Conservation (phyloP, 2,329 filamentous ascomycete species). For the Aspergillus sp. region DNA sequence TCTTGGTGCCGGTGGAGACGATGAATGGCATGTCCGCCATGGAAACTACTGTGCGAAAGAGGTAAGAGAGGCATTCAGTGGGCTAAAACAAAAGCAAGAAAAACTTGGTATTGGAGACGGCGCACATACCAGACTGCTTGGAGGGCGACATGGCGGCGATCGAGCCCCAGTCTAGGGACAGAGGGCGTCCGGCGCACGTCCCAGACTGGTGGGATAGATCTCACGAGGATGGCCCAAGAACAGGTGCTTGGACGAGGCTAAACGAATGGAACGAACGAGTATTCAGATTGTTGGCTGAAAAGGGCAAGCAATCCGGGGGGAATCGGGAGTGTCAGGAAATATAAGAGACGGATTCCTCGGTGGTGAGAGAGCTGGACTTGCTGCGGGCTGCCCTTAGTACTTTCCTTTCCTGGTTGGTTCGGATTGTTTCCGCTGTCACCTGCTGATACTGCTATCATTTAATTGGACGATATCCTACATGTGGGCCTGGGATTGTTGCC, state of each 20-base stretch:
- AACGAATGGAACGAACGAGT: neutral
- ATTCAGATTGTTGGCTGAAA: neutral
- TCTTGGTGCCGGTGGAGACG: conserved; percentile 12
- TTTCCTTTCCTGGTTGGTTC: neutral
- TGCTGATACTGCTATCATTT: accelerated
- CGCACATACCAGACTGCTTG: neutral
- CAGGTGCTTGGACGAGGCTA: neutral
- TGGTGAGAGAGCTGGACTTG: neutral
- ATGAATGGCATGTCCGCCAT: conserved; percentile 4
- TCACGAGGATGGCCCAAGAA: neutral
- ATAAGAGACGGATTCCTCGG: neutral
- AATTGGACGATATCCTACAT: neutral
- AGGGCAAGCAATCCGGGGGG: neutral
- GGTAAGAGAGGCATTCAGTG: neutral
- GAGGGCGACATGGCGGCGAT: neutral
- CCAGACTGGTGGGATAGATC: neutral
- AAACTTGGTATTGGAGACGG: neutral
- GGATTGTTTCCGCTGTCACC: neutral
- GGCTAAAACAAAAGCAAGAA: neutral
- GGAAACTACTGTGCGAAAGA: neutral
- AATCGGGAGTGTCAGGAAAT: neutral
- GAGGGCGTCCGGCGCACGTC: neutral
- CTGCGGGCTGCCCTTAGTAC: neutral
- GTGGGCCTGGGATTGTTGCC: neutral
- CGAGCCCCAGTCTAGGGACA: neutral